Conservation (phyloP, 306 rosid species). For the Ammopiptanthus mongolicus region DNA sequence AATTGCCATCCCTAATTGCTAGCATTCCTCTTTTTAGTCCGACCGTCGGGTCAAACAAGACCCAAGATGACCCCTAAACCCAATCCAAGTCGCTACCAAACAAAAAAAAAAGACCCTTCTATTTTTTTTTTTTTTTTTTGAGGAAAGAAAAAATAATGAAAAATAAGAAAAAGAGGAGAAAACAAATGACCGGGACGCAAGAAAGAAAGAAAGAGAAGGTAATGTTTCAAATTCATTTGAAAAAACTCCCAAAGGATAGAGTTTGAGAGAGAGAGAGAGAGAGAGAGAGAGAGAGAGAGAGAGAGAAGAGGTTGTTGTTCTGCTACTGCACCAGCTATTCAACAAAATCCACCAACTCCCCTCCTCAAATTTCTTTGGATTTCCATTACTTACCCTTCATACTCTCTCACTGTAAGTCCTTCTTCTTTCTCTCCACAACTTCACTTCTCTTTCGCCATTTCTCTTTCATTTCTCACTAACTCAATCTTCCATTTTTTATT, state of each 20-base stretch:
- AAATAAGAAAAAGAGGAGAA: not conserved
- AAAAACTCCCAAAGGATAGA: not conserved
- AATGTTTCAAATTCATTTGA: not conserved
- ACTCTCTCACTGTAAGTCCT: conserved; percentile 33
- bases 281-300: not conserved
- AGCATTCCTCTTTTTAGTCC: too few relatives aligned
- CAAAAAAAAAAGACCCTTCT: too few relatives aligned
- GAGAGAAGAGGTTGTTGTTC: not conserved
- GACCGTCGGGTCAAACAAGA: too few relatives aligned
- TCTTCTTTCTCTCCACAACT: not conserved
- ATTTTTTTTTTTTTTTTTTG: too few relatives aligned
- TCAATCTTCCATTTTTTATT: not conserved
- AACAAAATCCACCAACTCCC: not conserved
- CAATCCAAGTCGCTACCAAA: too few relatives aligned
- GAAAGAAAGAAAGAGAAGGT: not conserved
- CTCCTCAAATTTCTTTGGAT: conserved; percentile 30
- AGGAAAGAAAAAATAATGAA: too few relatives aligned
- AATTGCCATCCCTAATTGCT: too few relatives aligned
- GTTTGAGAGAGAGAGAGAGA: not conserved
- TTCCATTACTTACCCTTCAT: conserved; percentile 9
- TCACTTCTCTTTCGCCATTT: not conserved
- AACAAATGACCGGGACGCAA: conserved; percentile 9
- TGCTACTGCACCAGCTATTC: not conserved
- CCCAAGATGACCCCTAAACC: too few relatives aligned
- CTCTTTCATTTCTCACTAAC: conserved; percentile 25